Base-by-base conservation (phyloP, 2,329 filamentous ascomycete genomes). In the Eutypa lata region DNA sequence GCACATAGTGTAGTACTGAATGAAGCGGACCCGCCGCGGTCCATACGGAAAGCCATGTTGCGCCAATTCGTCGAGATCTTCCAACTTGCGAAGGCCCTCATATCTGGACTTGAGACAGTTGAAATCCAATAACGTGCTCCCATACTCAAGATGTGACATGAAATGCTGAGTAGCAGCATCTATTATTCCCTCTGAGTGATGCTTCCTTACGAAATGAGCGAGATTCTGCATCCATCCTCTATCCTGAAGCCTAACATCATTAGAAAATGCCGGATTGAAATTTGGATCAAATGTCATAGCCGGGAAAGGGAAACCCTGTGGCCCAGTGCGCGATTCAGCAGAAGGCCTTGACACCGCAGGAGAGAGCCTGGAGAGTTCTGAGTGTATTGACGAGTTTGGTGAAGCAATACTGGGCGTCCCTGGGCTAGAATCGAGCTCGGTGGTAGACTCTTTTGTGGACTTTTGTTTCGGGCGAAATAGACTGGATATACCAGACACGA, bases 1-100 rank as follows among this genome's bases (percentile, higher is more conserved):
- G 59, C 89, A 91, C n/a, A 89, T 81, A 1, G 91, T 96, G 66
- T 93, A 96, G 68, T 96, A 96, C 66, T 96, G 96, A 53, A 90
- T 78, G 63, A 96, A 96, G 16, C 91, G 81, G 11, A 94, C 82
- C 49, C 87, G 77, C 2, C 76, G 73, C 2, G 73, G 63, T 3
- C 73, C 57, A 42, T 76, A 73, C 21, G 65, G 57, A n/a, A 63
- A 59, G 2, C 61, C 61, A 21, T 62, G 56, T 44, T 61, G 57
- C 48, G 64, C 69, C 2, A 80, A 61, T 57, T 87, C 83, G 52
- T 89, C 81, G 4, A 85, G 74, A 63, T 89, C 86, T 65, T 96
- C 91, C 10, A 96, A 73, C 2, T 79, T 81, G 50, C 89, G 81
- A 24, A 96, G 73, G 42, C 73, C 81, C 22, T 78, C 77, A 70